Percentiles rank a stretch among this genome's conserved stretches.
Conservation (phyloP, 345 rosid species). For the Eucalyptus albens region DNA sequence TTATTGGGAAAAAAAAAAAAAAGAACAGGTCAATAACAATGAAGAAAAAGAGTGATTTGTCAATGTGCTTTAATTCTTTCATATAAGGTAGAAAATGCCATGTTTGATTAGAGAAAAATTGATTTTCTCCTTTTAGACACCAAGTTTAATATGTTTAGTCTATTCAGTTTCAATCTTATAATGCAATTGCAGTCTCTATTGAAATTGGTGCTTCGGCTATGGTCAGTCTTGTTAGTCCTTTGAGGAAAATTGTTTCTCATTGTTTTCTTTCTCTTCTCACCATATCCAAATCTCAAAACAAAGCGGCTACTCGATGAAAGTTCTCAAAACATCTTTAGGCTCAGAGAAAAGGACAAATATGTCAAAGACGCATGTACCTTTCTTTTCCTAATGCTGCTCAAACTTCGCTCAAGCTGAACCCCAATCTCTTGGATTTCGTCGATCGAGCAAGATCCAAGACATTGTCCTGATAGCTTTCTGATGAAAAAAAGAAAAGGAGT, state of each 20-base stretch:
- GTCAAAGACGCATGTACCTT: slow-evolving; percentile 27
- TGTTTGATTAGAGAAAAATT: background rate
- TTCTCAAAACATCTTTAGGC: background rate
- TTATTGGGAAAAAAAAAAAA: background rate
- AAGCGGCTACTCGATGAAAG: background rate
- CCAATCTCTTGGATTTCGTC: slow-evolving; percentile 29
- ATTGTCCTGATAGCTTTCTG: slow-evolving; percentile 52
- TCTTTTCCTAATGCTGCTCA: slow-evolving; percentile 35
- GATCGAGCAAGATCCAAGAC: slow-evolving; percentile 19
- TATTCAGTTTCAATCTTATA: background rate
- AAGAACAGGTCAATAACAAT: background rate
- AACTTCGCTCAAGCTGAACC: slow-evolving; percentile 30
- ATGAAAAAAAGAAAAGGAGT: background rate
- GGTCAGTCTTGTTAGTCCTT: background rate
- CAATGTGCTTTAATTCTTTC: background rate
- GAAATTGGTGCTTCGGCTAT: background rate
- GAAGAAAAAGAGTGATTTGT: background rate
- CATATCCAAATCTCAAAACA: background rate
- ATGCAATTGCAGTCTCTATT: background rate
- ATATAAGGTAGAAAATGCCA: background rate
- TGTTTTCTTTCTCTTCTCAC: background rate
- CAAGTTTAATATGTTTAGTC: background rate
- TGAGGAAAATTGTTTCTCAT: background rate
- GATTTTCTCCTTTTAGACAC: background rate
- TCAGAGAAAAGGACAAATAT: background rate